A percentile compares a stretch with the other conserved stretches of the same genome.
These are phyloP conservation scores for Holtermanniella nyarrowii DNA, from an alignment of 768 basidiomycete genomes.

Conservation along the genomic window DNA sequence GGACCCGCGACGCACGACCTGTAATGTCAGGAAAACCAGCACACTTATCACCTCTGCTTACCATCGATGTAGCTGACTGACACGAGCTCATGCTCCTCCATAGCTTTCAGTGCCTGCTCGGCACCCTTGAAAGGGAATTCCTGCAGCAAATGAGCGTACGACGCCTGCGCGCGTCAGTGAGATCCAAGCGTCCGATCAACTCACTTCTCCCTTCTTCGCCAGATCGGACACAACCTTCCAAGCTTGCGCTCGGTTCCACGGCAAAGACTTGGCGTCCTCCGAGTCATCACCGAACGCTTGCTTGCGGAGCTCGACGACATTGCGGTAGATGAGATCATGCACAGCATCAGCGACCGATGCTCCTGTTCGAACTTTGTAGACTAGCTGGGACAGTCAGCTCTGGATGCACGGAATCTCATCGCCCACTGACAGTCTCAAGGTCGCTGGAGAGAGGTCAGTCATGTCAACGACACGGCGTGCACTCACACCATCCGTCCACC, in stretches of 20 bases:
- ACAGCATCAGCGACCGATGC: conserved; percentile 66
- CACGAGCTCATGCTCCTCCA: conserved; percentile 81
- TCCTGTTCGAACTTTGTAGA: conserved; percentile 73
- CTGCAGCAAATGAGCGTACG: conserved; percentile 70
- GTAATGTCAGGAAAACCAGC: conserved; percentile 1
- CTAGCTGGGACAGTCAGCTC: conserved; percentile 48
- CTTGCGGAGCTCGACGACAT: conserved; percentile 75
- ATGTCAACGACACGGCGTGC: neutral
- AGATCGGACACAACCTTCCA: conserved; percentile 73
- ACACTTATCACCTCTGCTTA: conserved; percentile 26
- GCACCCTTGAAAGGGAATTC: conserved; percentile 89
- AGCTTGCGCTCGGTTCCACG: conserved; percentile 79
- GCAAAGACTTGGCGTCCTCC: conserved; percentile 70
- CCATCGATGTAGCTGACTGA: conserved; percentile 67
- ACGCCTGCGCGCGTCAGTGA: conserved; percentile 49
- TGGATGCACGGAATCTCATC: neutral
- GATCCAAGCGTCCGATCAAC: conserved; percentile 4
- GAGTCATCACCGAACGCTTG: conserved; percentile 84
- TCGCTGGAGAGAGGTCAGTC: conserved; percentile 5
- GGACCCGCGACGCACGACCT: conserved; percentile 75
- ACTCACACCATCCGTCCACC: conserved; percentile 68
- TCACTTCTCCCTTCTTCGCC: conserved; percentile 50
- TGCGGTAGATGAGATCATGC: conserved; percentile 74
- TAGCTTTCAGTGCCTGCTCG: conserved; percentile 62
- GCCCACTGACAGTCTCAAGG: conserved; percentile 19